Conservation (phyloP, 2,329 filamentous ascomycete genomes). For the Sporothrix curviconia region DNA sequence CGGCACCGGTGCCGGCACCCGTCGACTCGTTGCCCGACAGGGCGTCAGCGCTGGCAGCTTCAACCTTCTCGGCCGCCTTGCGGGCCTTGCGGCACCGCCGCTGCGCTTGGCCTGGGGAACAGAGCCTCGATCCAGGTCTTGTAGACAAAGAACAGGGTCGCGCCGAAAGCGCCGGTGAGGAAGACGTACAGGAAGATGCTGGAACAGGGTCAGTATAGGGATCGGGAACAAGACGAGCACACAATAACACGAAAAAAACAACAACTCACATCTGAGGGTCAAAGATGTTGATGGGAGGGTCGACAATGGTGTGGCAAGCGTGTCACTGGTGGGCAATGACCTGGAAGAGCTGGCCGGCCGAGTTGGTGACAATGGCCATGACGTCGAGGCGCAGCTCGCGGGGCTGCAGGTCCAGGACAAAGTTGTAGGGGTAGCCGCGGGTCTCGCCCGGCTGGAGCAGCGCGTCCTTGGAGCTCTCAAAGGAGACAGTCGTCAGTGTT, state of each 20-base stretch:
- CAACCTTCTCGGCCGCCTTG: constrained; percentile 41
- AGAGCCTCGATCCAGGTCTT: constrained; percentile 95
- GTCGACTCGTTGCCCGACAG: constrained; percentile 66
- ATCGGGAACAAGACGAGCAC: constrained; percentile 11
- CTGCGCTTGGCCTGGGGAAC: constrained; percentile 78
- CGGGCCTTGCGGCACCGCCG: constrained; percentile 55
- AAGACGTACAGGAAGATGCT: constrained; percentile 98
- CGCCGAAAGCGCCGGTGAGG: constrained; percentile 69
- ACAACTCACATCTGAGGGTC: constrained; percentile 47
- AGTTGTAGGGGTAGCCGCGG: constrained; percentile 72
- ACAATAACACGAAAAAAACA: not conserved
- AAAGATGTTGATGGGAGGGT: constrained; percentile 24
- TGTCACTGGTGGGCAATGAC: constrained; percentile 73
- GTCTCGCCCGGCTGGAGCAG: constrained; percentile 50
- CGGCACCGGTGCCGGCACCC: constrained; percentile 59
- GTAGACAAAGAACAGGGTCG: constrained; percentile 92
- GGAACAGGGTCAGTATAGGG: not conserved
- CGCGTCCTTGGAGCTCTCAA: constrained; percentile 65
- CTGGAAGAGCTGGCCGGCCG: constrained; percentile 64
- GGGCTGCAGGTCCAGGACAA: constrained; percentile 86
- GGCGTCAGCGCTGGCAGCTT: constrained; percentile 37
- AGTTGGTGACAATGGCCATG: constrained; percentile 61
- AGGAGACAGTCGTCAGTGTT: constrained; percentile 77
- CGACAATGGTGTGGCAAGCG: constrained; percentile 74
- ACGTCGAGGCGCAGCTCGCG: constrained; percentile 79